These are phyloP conservation scores for Pichia deserticola DNA, from an alignment of 805 yeast genomes.

Conservation along the genomic window DNA sequence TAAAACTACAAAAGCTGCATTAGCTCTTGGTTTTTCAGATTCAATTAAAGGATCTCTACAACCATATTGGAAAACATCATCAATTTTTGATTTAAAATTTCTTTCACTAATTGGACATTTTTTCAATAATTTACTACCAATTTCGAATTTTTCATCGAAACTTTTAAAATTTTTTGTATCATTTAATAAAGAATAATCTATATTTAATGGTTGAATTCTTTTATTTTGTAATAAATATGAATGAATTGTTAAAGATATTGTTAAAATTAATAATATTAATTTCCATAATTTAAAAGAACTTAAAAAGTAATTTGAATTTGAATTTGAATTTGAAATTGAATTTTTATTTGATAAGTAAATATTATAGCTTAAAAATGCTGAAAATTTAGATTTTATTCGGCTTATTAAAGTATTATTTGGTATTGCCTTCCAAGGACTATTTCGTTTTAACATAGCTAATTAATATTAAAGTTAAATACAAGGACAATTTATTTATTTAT, in stretches of 20 bases:
- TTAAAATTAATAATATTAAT: neutral
- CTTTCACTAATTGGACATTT: conserved; percentile 23
- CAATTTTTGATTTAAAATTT: conserved; percentile 18
- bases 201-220: conserved; percentile 3
- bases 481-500: no score
- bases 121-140: conserved; percentile 4
- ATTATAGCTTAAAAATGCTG: no score
- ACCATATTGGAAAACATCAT: conserved; percentile 28
- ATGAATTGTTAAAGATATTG: neutral
- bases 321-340: neutral
- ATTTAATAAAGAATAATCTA: conserved; percentile 2
- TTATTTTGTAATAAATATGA: neutral
- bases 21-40: conserved; percentile 40
- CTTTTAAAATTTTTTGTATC: neutral
- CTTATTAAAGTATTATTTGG: no score
- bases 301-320: neutral
- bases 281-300: conserved; percentile 2
- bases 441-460: no score
- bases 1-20: conserved; percentile 78
- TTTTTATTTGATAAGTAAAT: neutral
- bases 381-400: no score
- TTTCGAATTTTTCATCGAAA: conserved; percentile 17
- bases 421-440: no score
- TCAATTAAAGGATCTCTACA: conserved; percentile 24
- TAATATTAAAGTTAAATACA: no score